Percentiles rank a stretch among this genome's conserved stretches.
phyloP scores from a whole-genome alignment of 2,329 filamentous ascomycete species.

The Cladosporium sp. region DNA sequence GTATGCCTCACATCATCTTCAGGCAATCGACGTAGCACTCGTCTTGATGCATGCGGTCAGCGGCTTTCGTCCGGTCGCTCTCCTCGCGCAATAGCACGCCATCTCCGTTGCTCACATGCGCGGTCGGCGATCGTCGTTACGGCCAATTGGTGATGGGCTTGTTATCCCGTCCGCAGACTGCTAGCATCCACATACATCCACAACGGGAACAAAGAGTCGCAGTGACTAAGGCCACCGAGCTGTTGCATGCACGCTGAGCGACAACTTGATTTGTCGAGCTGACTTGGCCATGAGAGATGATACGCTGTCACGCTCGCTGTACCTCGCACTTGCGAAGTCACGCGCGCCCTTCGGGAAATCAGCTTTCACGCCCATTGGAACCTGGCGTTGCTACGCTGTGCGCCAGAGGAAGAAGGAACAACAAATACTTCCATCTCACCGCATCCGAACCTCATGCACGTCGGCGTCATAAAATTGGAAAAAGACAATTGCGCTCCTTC shows the following conservation, averaged over 20 bases:
- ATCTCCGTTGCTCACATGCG: not conserved
- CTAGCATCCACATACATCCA: not conserved
- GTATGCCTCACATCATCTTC: not conserved
- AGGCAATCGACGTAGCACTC: not conserved
- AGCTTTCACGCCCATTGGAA: not conserved
- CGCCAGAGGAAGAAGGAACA: not conserved
- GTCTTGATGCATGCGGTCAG: not conserved
- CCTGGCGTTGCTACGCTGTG: not conserved
- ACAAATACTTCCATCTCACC: not conserved
- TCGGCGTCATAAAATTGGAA: not conserved
- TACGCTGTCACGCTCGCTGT: not conserved
- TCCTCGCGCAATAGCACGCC: constrained; percentile 1
- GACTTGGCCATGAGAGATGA: not conserved
- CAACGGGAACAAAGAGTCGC: not conserved
- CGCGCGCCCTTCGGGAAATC: not conserved
- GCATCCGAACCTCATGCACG: not conserved
- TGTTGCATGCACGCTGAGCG: no score
- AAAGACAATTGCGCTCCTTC: not conserved
- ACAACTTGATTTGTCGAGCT: no score
- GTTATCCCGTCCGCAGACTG: not conserved
- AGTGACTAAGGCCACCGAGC: no score
- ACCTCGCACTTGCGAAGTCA: not conserved
- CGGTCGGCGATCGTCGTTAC: not conserved
- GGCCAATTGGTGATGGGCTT: not conserved
- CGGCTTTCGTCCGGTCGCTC: not conserved